Conservation (phyloP, 176 grass and related monocot genomes). For the Oryza punctata region DNA sequence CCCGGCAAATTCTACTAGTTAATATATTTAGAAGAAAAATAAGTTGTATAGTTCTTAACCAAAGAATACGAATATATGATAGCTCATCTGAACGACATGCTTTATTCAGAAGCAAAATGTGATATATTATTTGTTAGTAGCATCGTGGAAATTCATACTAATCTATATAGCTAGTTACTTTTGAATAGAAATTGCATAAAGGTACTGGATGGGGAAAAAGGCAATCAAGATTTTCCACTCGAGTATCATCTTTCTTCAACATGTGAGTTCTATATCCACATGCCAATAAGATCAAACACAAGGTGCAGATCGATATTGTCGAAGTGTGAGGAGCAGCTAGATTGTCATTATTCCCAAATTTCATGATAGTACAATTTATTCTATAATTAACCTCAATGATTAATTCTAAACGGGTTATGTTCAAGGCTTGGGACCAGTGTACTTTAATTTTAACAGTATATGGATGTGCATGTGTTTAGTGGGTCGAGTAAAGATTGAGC, state of each 20-base stretch:
- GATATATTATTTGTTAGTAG: neutral
- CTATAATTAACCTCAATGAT: too few species aligned
- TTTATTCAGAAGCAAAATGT: neutral
- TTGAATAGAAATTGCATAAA: neutral
- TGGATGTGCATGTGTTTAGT: neutral
- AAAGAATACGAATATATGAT: neutral
- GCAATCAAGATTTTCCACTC: neutral
- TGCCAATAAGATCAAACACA: neutral
- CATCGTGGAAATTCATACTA: neutral
- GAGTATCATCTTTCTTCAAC: neutral
- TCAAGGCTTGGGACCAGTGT: neutral
- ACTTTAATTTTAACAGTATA: neutral
- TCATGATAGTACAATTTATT: too few species aligned
- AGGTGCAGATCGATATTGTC: too few species aligned
- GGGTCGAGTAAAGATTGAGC: neutral
- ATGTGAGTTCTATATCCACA: neutral
- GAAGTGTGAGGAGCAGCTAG: too few species aligned
- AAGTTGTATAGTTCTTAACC: neutral
- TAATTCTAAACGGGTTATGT: neutral
- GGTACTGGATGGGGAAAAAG: neutral
- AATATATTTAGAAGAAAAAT: neutral
- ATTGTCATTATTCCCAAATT: too few species aligned
- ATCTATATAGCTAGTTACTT: neutral
- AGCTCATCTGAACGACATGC: neutral
- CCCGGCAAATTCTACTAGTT: neutral